phyloP scores from a whole-genome alignment of 2,329 filamentous ascomycete genomes.

The Calcarisporium arbuscula region DNA sequence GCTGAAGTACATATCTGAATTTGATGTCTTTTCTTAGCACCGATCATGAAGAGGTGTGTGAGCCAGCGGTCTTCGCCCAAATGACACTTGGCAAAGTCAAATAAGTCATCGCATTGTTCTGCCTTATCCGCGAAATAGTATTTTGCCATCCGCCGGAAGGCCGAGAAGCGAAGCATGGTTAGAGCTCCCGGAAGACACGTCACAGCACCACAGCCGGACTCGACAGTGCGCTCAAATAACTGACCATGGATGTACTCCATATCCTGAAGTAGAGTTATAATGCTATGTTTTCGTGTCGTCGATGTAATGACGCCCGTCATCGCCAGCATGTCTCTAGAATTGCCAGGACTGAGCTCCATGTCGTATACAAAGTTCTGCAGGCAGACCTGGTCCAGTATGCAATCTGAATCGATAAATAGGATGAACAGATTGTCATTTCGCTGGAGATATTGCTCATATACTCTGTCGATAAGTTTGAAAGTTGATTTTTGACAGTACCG shows the following conservation, averaged over 20 bases:
- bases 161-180: conserved; percentile 92
- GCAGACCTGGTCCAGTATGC: conserved; percentile 84
- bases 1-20: conserved; percentile 97
- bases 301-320: conserved; percentile 98
- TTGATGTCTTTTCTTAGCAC: conserved; percentile 85
- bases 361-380: conserved; percentile 98
- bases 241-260: conserved; percentile 99
- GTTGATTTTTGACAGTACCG: conserved; percentile 89
- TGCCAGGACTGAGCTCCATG: conserved; percentile 94
- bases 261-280: conserved; percentile 90
- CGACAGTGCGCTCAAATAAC: conserved; percentile 89
- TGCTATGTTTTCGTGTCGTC: conserved; percentile 78
- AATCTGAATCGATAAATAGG: conserved; percentile 95
- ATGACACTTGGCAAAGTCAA: conserved; percentile 94
- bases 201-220: conserved; percentile 88
- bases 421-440: conserved; percentile 90
- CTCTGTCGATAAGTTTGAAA: conserved; percentile 86
- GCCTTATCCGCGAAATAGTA: conserved; percentile 98
- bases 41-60: conserved; percentile 98
- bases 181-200: conserved; percentile 93
- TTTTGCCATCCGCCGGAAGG: conserved; percentile 93
- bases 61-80: conserved; percentile 94
- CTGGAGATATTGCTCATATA: conserved; percentile 82
- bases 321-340: conserved; percentile 85
- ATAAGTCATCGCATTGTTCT: conserved; percentile 90